Evolutionary conservation across 345 rosid genomes (phyloP), one percentile per base, ranked within the genome.

Genomic region (Salix arbutifolia): DNA sequence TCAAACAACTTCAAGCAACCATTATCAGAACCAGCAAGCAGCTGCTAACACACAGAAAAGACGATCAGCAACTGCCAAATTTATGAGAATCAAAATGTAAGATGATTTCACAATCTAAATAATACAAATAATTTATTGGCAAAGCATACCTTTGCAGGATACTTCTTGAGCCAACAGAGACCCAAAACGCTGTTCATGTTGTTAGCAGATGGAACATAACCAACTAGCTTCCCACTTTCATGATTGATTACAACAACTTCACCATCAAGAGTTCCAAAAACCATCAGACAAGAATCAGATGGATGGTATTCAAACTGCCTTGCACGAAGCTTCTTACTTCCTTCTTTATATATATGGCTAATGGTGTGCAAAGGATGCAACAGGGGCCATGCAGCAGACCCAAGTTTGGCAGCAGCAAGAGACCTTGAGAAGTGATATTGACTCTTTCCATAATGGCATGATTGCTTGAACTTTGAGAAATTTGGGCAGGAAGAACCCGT

Each of bases 291-390:
- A 72, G 91, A 83, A 80, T 87, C 79, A 70, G 92, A 77, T 19
- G 97, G 97, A 86, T 94, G 95, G 85, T 94, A 94, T 80, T 94
- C 98, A 81, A 94, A 92, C 81, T 94, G 98, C 88, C 98, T 89
- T 9, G 97, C 97, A 81, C 97, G 88, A 71, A 90, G 85, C 77
- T 74, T 85, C 81, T 69, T 75, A 65, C 58, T 81, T 80, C 85
- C 89, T 78, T 82, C 87, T 77, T 69, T 87, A 84, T 62, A 85
- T 74, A 30, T 91, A 83, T 75, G 92, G 88, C 18, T 46, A 46
- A 46, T 12, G 17, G 50, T 46, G 1, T 14, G 50, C 50, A 46
- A 46, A 46, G 97, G 83, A 76, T 85, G 92, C 86, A 92, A 77
- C 50, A 79, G 84, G 76, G 98, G 97, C 95, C 91, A 90, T 74